These are phyloP conservation scores for Golovinomyces cichoracearum DNA, from an alignment of 2,329 filamentous ascomycete species.

Conservation along the genomic window DNA sequence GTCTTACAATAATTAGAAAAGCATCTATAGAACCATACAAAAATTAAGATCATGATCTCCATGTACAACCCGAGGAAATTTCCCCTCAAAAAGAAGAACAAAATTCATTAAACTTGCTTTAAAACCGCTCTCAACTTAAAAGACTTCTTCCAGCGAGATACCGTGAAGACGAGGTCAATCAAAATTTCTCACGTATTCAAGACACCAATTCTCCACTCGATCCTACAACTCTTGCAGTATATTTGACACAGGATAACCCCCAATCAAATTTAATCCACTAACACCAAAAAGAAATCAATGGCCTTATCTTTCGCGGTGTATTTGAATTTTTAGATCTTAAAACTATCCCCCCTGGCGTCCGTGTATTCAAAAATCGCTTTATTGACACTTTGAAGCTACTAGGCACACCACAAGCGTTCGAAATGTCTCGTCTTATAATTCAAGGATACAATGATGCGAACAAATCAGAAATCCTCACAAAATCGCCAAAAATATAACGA, in stretches of 20 bases:
- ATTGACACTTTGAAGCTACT: conserved; percentile 3
- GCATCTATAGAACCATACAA: background rate
- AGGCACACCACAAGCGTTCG: background rate
- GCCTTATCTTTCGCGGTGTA: background rate
- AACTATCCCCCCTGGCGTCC: background rate
- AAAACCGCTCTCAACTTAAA: background rate
- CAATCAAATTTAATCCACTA: background rate
- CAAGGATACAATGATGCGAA: conserved; percentile 3
- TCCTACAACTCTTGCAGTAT: background rate
- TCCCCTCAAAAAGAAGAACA: background rate
- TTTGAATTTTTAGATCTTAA: background rate
- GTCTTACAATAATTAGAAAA: background rate
- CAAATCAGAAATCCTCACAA: conserved; percentile 2
- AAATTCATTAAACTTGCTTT: background rate
- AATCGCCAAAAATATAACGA: conserved; percentile 3
- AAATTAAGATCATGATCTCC: background rate
- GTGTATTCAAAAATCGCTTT: conserved; percentile 1
- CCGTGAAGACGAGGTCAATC: background rate
- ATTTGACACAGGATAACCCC: background rate
- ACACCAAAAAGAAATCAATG: background rate
- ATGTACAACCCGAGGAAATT: background rate
- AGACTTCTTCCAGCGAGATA: background rate
- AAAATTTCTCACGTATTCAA: no score
- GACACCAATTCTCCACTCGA: no score
- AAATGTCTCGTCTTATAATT: background rate